phyloP scores from a whole-genome alignment of 108 stramenopile species.

The Nitzschia putrida region DNA sequence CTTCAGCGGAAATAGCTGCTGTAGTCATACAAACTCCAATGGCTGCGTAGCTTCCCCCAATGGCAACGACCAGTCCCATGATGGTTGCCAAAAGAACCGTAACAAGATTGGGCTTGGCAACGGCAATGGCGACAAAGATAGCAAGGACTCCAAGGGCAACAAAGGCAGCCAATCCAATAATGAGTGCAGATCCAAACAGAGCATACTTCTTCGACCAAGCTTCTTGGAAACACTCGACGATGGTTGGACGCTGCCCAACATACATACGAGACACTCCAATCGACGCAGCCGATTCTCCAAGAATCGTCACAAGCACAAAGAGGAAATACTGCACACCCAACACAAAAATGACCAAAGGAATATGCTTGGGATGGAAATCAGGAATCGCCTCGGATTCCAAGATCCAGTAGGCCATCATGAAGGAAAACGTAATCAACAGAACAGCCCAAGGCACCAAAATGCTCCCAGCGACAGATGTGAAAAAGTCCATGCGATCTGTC shows the following conservation, averaged over 20 bases:
- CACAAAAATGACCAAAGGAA: conserved; percentile 13
- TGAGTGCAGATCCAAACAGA: conserved; percentile 8
- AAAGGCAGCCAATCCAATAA: neutral
- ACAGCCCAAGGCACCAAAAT: conserved; percentile 23
- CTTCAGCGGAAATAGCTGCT: conserved; percentile 30
- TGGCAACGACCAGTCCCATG: neutral
- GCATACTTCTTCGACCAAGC: conserved; percentile 17
- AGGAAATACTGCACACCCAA: conserved; percentile 14
- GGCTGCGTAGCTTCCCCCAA: conserved; percentile 6
- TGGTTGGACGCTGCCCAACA: conserved; percentile 8
- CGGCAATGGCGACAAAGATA: conserved; percentile 7
- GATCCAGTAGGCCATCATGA: conserved; percentile 13
- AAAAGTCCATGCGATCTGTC: conserved; percentile 27
- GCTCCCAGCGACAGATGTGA: conserved; percentile 8
- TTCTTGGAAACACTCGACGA: conserved; percentile 17
- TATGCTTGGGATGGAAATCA: conserved; percentile 31
- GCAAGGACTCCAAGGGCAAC: neutral
- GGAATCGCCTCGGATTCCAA: conserved; percentile 20
- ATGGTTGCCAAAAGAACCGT: conserved; percentile 22
- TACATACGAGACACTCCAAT: conserved; percentile 21
- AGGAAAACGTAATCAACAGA: neutral
- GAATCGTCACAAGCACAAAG: conserved; percentile 17
- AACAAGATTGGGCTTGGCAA: conserved; percentile 13
- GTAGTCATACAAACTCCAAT: conserved; percentile 11
- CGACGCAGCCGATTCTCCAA: conserved; percentile 20